phyloP scores from a whole-genome alignment of 2,329 filamentous ascomycete species.

The Talaromyces piceae region DNA sequence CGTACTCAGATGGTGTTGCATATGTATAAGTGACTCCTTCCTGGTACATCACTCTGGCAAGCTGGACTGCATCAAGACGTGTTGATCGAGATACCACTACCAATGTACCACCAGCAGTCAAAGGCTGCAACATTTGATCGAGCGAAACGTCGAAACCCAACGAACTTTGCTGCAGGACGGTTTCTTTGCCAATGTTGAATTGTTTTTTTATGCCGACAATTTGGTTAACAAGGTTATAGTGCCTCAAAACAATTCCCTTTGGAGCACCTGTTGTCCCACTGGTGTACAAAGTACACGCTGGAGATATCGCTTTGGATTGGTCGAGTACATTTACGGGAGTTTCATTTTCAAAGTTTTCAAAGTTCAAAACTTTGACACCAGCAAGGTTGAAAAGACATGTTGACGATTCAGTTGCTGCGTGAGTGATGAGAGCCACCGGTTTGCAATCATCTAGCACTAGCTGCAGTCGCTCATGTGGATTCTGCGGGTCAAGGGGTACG shows the following conservation, averaged over 20 bases:
- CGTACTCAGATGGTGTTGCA: neutral
- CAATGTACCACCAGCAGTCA: neutral
- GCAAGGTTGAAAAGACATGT: neutral
- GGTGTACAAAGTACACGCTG: constrained; percentile 26
- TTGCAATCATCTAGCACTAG: constrained; percentile 22
- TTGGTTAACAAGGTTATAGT: constrained; percentile 16
- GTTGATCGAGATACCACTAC: neutral
- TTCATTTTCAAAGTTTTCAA: too few relatives aligned
- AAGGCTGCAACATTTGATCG: constrained; percentile 4
- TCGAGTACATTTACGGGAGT: too few relatives aligned
- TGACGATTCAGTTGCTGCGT: neutral
- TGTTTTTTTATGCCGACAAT: constrained; percentile 13
- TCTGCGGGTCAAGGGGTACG: constrained; percentile 33
- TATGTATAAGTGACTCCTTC: neutral
- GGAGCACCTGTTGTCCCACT: constrained; percentile 24
- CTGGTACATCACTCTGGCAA: neutral
- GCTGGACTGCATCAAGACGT: neutral
- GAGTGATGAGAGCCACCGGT: constrained; percentile 22
- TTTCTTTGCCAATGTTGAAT: constrained; percentile 8
- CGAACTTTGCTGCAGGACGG: constrained; percentile 13
- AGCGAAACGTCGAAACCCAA: constrained; percentile 13
- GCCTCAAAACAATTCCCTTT: constrained; percentile 27
- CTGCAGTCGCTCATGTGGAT: constrained; percentile 24
- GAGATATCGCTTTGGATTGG: too few relatives aligned
- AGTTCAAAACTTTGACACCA: too few relatives aligned